Evolutionary conservation across 306 rosid species (phyloP).

Genomic region (Cyamopsis tetragonoloba): DNA sequence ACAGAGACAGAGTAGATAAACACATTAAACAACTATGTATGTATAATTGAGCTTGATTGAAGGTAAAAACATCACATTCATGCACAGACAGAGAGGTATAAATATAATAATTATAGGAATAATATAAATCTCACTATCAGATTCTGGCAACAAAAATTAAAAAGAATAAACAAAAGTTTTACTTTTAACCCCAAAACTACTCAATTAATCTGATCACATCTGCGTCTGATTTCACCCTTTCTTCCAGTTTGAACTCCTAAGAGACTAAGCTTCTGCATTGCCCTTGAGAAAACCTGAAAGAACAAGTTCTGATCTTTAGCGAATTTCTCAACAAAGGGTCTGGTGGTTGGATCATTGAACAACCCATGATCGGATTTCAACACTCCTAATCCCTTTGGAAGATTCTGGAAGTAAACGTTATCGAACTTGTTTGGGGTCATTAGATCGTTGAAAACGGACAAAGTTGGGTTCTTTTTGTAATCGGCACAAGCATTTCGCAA

Average conservation of each 20-base stretch:
- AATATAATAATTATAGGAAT: constrained; percentile 14
- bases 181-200: not conserved
- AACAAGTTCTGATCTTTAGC: constrained; percentile 51
- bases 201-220: constrained; percentile 78
- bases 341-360: constrained; percentile 48
- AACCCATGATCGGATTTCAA: constrained; percentile 72
- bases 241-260: constrained; percentile 56
- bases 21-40: not conserved
- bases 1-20: too few relatives aligned
- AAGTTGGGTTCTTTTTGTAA: constrained; percentile 50
- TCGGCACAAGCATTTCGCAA: constrained; percentile 57
- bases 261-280: constrained; percentile 77
- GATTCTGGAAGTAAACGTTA: constrained; percentile 72
- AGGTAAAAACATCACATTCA: constrained; percentile 12
- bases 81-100: not conserved
- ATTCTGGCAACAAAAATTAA: not conserved
- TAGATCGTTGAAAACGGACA: constrained; percentile 73
- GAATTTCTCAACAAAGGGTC: constrained; percentile 49
- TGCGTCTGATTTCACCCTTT: constrained; percentile 74
- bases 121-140: constrained; percentile 17
- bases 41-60: constrained; percentile 13
- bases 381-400: constrained; percentile 64
- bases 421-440: constrained; percentile 91
- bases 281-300: constrained; percentile 53
- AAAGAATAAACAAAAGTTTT: not conserved